phyloP scores from a whole-genome alignment of 805 yeast genomes.

The Wickerhamiella allomyrinae region DNA sequence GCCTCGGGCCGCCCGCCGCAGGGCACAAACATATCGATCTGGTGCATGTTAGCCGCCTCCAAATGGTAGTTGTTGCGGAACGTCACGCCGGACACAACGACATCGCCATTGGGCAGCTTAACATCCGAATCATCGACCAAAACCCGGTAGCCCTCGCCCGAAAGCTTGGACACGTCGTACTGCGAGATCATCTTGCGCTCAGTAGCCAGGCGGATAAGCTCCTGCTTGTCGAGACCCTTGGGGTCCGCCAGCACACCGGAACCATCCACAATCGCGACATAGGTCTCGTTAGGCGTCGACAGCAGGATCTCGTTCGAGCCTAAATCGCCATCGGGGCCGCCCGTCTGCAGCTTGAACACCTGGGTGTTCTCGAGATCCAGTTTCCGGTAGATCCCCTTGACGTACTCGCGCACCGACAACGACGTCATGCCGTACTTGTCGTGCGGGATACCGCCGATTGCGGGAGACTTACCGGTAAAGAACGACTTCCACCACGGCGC shows the following conservation, averaged over 20 bases:
- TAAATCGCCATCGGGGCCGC: conserved; percentile 98
- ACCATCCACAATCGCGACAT: conserved; percentile 86
- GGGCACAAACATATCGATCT: conserved; percentile 80
- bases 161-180: conserved; percentile 53
- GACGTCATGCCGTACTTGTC: conserved; percentile 98
- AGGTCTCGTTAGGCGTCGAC: conserved; percentile 54
- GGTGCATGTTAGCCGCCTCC: conserved; percentile 47
- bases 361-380: conserved; percentile 42
- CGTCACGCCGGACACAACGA: conserved; percentile 68
- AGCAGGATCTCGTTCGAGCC: conserved; percentile 90
- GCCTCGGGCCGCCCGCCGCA: conserved; percentile 99
- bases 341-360: conserved; percentile 81
- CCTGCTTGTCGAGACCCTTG: conserved; percentile 68
- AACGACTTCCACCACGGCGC: conserved; percentile 98
- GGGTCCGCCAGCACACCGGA: conserved; percentile 92
- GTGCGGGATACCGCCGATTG: conserved; percentile 94
- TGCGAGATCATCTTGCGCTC: conserved; percentile 59
- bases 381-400: conserved; percentile 74
- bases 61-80: conserved; percentile 88
- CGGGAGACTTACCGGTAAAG: conserved; percentile 88
- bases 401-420: conserved; percentile 81
- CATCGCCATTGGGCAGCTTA: conserved; percentile 59
- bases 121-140: conserved; percentile 75
- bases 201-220: conserved; percentile 64
- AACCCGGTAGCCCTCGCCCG: conserved; percentile 65